Percentiles rank a stretch among this genome's conserved stretches.
Evolutionary conservation across 805 yeast species (phyloP).

Genomic region (Yamadazyma paraphyllophila): DNA sequence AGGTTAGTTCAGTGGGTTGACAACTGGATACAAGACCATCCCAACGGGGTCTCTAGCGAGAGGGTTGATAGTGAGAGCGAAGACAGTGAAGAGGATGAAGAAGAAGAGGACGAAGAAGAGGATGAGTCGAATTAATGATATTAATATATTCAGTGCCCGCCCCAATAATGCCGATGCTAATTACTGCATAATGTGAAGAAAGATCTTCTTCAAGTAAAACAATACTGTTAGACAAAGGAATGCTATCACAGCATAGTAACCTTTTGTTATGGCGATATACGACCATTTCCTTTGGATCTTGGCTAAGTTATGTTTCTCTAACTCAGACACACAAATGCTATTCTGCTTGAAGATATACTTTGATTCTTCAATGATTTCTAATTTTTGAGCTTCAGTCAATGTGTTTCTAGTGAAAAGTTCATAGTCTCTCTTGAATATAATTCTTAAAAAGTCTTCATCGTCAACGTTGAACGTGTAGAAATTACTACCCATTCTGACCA

Average conservation of each 20-base stretch:
- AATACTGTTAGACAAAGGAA: conserved; percentile 31
- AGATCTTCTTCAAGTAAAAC: conserved; percentile 33
- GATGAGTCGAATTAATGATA: not conserved
- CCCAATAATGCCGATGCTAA: not conserved
- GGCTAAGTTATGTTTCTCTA: conserved; percentile 62
- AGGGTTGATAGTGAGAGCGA: conserved; percentile 15
- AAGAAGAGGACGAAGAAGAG: not conserved
- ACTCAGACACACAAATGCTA: conserved; percentile 58
- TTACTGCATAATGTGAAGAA: conserved; percentile 16
- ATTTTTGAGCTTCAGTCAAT: conserved; percentile 69
- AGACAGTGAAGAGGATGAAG: conserved; percentile 9
- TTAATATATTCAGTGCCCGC: not conserved
- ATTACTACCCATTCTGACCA: conserved; percentile 61
- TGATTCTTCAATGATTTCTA: conserved; percentile 66
- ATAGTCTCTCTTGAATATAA: conserved; percentile 68
- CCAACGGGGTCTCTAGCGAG: conserved; percentile 33
- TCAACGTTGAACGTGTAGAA: conserved; percentile 69
- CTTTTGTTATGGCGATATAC: conserved; percentile 52
- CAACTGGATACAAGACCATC: conserved; percentile 64
- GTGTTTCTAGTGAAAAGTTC: conserved; percentile 71
- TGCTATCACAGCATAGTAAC: conserved; percentile 44
- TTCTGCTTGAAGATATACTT: conserved; percentile 64
- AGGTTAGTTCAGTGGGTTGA: conserved; percentile 73
- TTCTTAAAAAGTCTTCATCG: conserved; percentile 63
- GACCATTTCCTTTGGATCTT: conserved; percentile 55